Conservation (phyloP, 352 stramenopile species). For the Phytophthora agathidicida region DNA sequence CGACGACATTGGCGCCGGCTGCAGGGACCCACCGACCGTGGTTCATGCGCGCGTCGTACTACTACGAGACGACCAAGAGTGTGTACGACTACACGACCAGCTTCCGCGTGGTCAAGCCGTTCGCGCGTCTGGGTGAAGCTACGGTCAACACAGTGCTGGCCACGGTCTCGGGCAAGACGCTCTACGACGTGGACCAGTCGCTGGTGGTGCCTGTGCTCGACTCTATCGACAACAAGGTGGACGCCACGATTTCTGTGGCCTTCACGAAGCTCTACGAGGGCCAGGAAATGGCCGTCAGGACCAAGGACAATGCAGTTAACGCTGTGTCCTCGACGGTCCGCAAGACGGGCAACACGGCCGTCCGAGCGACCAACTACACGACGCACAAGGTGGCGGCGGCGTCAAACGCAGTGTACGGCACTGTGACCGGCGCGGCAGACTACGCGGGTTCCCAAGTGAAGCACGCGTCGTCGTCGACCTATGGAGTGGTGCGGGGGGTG, state of each 20-base stretch:
- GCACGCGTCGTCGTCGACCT: constrained; percentile 71
- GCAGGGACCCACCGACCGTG: constrained; percentile 43
- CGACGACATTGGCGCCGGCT: too few species aligned
- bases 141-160: constrained; percentile 59
- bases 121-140: constrained; percentile 64
- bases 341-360: constrained; percentile 47
- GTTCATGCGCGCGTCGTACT: constrained; percentile 68
- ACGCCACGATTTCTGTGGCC: constrained; percentile 57
- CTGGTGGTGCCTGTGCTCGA: constrained; percentile 55
- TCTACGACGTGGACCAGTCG: constrained; percentile 62
- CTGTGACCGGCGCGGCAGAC: constrained; percentile 58
- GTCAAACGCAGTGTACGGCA: constrained; percentile 44
- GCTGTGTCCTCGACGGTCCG: constrained; percentile 39
- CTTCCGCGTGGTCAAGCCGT: constrained; percentile 55
- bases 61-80: constrained; percentile 75
- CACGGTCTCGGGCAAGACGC: constrained; percentile 63
- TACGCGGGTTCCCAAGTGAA: constrained; percentile 72
- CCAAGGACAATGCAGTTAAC: constrained; percentile 70
- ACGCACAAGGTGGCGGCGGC: constrained; percentile 45
- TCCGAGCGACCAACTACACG: constrained; percentile 66
- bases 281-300: constrained; percentile 71
- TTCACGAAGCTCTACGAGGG: constrained; percentile 62
- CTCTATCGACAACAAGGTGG: constrained; percentile 72
- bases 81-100: constrained; percentile 79
- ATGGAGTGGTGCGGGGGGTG: constrained; percentile 54